Conservation (phyloP, 345 rosid genomes). For the Hibiscus mutabilis region DNA sequence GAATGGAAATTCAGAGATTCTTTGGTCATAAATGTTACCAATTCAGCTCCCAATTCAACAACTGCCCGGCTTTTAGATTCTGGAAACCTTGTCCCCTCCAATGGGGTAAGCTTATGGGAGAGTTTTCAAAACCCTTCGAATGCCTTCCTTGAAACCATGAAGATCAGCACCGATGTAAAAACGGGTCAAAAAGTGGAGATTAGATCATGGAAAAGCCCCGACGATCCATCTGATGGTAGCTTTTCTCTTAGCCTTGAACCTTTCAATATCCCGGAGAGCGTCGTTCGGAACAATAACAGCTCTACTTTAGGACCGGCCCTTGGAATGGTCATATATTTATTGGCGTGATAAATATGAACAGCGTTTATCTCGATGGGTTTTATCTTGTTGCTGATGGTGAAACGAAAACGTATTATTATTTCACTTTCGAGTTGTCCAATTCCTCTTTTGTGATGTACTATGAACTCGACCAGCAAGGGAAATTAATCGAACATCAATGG, state of each 20-base stretch:
- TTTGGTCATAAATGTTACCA: slow-evolving; percentile 10
- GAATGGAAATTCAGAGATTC: background rate
- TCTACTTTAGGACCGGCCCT: slow-evolving; percentile 46
- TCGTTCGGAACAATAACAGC: slow-evolving; percentile 36
- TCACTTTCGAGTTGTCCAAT: slow-evolving; percentile 6
- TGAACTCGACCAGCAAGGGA: slow-evolving; percentile 30
- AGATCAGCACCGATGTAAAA: slow-evolving; percentile 15
- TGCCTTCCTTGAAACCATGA: slow-evolving; percentile 5
- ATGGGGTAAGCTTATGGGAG: slow-evolving; percentile 40
- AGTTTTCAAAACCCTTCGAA: slow-evolving; percentile 44
- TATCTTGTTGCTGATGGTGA: slow-evolving; percentile 14
- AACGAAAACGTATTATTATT: slow-evolving; percentile 11
- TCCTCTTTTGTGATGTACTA: background rate
- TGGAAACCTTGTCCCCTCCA: slow-evolving; percentile 45
- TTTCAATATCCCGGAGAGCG: slow-evolving; percentile 23
- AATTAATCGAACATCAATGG: slow-evolving; percentile 11
- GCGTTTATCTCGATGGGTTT: slow-evolving; percentile 32
- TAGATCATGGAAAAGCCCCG: slow-evolving; percentile 40
- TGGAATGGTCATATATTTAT: slow-evolving; percentile 51
- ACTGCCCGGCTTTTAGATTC: slow-evolving; percentile 28
- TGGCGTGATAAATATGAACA: slow-evolving; percentile 24
- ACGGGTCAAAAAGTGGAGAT: slow-evolving; percentile 22
- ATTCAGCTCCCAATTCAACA: background rate
- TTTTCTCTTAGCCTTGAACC: slow-evolving; percentile 31
- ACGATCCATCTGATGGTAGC: slow-evolving; percentile 52